These are phyloP conservation scores for Cubamyces sp. DNA, from an alignment of 768 basidiomycete genomes.

Conservation along the genomic window DNA sequence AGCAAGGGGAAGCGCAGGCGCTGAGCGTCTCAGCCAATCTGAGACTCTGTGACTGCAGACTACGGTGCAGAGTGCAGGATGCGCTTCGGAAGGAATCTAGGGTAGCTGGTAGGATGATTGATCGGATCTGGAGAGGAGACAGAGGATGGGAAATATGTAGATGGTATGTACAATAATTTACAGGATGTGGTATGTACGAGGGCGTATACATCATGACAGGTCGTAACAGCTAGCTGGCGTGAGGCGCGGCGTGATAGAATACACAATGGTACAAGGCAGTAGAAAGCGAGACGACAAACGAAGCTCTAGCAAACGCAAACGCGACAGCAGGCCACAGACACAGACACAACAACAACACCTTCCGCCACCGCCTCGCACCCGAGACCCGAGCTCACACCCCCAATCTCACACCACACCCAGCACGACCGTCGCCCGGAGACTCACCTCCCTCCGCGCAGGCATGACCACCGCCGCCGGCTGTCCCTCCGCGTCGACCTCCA, in stretches of 20 bases:
- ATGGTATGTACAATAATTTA: slow-evolving; percentile 11
- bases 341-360: neutral
- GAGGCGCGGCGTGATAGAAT: neutral
- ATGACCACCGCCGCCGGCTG: slow-evolving; percentile 22
- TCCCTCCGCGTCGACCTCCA: slow-evolving; percentile 34
- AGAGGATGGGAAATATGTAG: too few relatives aligned
- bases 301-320: neutral
- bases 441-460: slow-evolving; percentile 48
- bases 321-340: neutral
- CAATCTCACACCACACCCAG: slow-evolving; percentile 69
- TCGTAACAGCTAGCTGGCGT: neutral
- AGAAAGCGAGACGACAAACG: slow-evolving; percentile 6
- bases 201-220: neutral
- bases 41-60: too few relatives aligned
- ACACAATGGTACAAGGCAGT: neutral
- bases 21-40: slow-evolving; percentile 3
- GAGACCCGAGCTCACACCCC: too few relatives aligned
- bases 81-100: too few relatives aligned
- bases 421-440: slow-evolving; percentile 79
- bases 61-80: neutral
- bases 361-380: too few relatives aligned
- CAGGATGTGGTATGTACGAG: neutral
- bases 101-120: too few relatives aligned
- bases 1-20: slow-evolving; percentile 57
- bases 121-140: too few relatives aligned